phyloP scores from a whole-genome alignment of 352 stramenopile species.

The Thalassiosira exigua region DNA sequence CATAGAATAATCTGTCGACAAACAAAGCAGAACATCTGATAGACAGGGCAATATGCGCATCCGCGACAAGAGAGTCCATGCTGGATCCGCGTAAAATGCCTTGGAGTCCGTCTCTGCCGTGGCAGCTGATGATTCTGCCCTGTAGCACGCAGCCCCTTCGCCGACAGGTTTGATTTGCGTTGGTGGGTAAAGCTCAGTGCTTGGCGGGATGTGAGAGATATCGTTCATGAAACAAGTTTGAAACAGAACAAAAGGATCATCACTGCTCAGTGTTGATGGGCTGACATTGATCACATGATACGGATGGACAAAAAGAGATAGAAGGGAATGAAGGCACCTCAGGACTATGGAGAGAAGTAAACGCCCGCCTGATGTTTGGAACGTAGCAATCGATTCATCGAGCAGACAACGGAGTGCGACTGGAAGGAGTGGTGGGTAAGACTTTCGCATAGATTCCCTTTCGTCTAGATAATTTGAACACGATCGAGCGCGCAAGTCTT shows the following conservation, averaged over 20 bases:
- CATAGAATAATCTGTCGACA: constrained; percentile 42
- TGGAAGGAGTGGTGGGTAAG: constrained; percentile 72
- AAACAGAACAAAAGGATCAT: constrained; percentile 53
- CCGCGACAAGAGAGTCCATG: constrained; percentile 82
- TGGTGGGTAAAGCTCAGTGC: constrained; percentile 58
- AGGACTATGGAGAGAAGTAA: constrained; percentile 69
- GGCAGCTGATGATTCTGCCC: constrained; percentile 71
- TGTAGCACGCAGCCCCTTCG: constrained; percentile 61
- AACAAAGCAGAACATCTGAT: constrained; percentile 61
- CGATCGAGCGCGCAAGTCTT: constrained; percentile 36
- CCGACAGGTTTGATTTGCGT: constrained; percentile 60
- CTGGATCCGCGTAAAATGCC: constrained; percentile 78
- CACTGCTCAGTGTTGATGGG: constrained; percentile 3
- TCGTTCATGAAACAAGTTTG: constrained; percentile 78
- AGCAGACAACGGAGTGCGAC: constrained; percentile 82
- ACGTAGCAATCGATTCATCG: constrained; percentile 62
- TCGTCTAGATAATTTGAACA: constrained; percentile 39
- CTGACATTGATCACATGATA: constrained; percentile 70
- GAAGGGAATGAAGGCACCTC: constrained; percentile 62
- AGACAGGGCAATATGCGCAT: constrained; percentile 83
- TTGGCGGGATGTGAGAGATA: constrained; percentile 65
- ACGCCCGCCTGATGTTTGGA: constrained; percentile 47
- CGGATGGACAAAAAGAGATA: constrained; percentile 67
- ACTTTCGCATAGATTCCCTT: constrained; percentile 17
- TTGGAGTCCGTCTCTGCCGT: constrained; percentile 75